A percentile compares a stretch with the other conserved stretches of the same genome.
phyloP scores from a whole-genome alignment of 176 grass and related monocot genomes.

The Melocanna baccifera region DNA sequence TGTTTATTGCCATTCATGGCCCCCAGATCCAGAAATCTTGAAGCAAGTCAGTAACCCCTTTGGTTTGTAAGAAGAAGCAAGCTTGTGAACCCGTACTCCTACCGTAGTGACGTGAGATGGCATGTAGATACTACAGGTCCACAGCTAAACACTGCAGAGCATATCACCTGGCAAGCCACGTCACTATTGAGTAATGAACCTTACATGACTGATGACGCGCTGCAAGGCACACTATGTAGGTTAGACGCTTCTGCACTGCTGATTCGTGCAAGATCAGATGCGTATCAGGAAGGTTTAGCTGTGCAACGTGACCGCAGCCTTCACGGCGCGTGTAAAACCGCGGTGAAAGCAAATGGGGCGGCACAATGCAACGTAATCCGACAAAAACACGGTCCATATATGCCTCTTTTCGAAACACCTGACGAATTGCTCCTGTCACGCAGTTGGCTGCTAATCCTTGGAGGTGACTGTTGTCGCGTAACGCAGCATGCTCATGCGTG shows the following conservation, averaged over 20 bases:
- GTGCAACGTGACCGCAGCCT: background rate
- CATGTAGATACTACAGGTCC: background rate
- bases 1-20: background rate
- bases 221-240: background rate
- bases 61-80: too few species aligned
- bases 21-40: too few species aligned
- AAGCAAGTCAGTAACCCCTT: too few species aligned
- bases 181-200: background rate
- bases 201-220: background rate
- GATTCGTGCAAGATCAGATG: background rate
- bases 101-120: background rate
- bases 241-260: background rate
- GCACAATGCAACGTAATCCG: background rate
- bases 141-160: background rate
- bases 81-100: too few species aligned
- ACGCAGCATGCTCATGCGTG: background rate
- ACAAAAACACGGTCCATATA: background rate
- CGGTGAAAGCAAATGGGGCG: background rate
- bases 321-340: background rate
- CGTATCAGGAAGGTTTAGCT: background rate
- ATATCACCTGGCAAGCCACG: too few species aligned
- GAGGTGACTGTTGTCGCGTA: background rate
- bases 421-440: background rate
- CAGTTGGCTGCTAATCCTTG: slow-evolving; percentile 10
- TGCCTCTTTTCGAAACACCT: background rate